phyloP scores from a whole-genome alignment of 306 rosid species.

The Crotalaria pallida region DNA sequence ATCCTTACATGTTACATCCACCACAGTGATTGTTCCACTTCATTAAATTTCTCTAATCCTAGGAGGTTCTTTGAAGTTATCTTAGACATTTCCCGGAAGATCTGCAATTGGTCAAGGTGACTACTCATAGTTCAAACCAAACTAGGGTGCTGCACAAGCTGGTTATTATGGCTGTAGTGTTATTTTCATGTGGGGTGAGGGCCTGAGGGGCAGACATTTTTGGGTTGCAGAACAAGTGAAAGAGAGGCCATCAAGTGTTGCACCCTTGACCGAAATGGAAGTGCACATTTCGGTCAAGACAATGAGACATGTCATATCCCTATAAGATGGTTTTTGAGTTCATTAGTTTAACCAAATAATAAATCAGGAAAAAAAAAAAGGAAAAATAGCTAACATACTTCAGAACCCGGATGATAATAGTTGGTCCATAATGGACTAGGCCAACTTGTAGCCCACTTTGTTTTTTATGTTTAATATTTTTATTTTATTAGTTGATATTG shows the following conservation, averaged over 20 bases:
- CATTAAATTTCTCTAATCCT: background rate
- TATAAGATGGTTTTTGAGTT: background rate
- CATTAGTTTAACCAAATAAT: background rate
- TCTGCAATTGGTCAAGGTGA: conserved; percentile 7
- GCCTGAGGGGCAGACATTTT: background rate
- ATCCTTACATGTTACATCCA: background rate
- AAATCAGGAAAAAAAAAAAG: background rate
- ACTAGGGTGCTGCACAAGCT: background rate
- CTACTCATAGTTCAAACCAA: background rate
- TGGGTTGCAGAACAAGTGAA: background rate
- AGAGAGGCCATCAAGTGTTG: background rate
- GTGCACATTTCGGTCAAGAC: background rate
- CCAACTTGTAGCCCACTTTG: too few relatives aligned
- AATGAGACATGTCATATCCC: background rate
- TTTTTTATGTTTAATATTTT: too few relatives aligned
- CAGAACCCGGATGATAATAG: too few relatives aligned
- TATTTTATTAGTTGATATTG: too few relatives aligned
- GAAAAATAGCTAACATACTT: background rate
- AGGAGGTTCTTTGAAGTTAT: background rate
- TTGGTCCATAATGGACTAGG: too few relatives aligned
- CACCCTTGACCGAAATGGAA: conserved; percentile 10
- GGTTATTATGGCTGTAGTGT: background rate
- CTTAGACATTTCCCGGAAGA: conserved; percentile 8
- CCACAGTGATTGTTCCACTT: background rate
- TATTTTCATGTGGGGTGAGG: conserved; percentile 4